These are phyloP conservation scores for Angophora floribunda DNA, from an alignment of 345 rosid genomes.

Conservation along the genomic window DNA sequence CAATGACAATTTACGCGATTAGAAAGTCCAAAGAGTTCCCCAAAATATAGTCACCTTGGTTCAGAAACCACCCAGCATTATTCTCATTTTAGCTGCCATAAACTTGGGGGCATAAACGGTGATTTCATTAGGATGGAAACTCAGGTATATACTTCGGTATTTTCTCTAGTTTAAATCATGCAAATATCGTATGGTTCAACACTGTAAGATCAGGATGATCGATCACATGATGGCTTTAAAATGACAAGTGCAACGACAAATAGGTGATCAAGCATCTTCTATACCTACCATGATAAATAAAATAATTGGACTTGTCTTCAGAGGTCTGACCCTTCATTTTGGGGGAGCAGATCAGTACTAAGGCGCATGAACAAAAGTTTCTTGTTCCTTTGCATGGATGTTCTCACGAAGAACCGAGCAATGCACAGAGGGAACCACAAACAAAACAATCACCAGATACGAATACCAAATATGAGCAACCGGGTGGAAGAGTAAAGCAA, in stretches of 20 bases:
- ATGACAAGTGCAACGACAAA: no score
- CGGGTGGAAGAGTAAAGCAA: not conserved
- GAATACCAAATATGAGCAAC: not conserved
- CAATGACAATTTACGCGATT: no score
- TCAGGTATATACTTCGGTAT: no score
- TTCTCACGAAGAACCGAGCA: not conserved
- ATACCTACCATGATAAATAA: accelerated
- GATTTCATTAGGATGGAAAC: not conserved
- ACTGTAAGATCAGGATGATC: not conserved
- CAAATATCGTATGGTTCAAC: not conserved
- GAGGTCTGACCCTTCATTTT: not conserved
- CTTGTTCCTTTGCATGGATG: not conserved
- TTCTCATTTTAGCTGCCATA: not conserved
- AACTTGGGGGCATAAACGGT: not conserved
- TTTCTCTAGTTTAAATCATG: not conserved
- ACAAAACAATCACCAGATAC: not conserved
- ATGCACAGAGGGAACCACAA: not conserved
- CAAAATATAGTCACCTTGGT: not conserved
- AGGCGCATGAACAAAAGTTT: not conserved
- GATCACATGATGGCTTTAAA: not conserved
- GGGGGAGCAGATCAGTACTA: not conserved
- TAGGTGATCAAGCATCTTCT: not conserved
- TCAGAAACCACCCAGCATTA: not conserved
- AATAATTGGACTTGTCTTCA: not conserved
- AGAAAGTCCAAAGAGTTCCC: not conserved